A percentile compares a stretch with the other conserved stretches of the same genome.
Conservation (phyloP, 164 flowering plant species). For the Stephania cephalantha region DNA sequence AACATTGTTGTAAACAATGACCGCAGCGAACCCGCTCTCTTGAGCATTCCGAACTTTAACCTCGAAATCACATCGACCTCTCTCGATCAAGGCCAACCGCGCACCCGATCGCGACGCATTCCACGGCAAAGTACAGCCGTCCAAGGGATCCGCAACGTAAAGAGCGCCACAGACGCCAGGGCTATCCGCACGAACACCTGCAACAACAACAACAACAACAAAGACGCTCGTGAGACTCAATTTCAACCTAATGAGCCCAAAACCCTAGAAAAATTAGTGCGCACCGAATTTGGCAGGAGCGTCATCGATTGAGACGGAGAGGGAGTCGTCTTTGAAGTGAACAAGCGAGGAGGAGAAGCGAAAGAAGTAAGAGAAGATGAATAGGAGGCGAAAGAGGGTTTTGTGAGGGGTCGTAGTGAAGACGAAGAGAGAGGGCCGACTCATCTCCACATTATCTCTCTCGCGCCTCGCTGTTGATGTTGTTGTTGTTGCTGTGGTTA, state of each 20-base stretch:
- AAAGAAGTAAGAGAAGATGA: constrained; percentile 10
- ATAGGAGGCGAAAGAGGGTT: constrained; percentile 1
- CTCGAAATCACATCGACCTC: constrained; percentile 50
- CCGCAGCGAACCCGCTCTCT: constrained; percentile 42
- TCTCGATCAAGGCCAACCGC: constrained; percentile 40
- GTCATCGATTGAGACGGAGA: constrained; percentile 32
- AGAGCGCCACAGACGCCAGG: constrained; percentile 46
- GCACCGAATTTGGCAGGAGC: constrained; percentile 48
- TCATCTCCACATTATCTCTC: not conserved
- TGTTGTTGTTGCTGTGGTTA: too few relatives aligned
- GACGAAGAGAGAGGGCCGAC: not conserved
- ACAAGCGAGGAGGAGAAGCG: constrained; percentile 25
- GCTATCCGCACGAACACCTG: constrained; percentile 33
- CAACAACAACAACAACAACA: constrained; percentile 29
- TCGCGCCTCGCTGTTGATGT: not conserved
- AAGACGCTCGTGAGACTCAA: not conserved
- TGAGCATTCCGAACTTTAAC: constrained; percentile 52
- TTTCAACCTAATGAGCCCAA: not conserved
- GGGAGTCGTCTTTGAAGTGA: constrained; percentile 22
- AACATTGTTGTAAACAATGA: constrained; percentile 41
- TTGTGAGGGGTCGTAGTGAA: not conserved
- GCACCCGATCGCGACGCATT: constrained; percentile 9
- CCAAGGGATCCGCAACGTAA: constrained; percentile 41
- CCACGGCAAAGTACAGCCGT: constrained; percentile 39
- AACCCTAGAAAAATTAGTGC: not conserved